Evolutionary conservation across 129 eudicot species (phyloP).

Genomic region (Flaveria linearis): DNA sequence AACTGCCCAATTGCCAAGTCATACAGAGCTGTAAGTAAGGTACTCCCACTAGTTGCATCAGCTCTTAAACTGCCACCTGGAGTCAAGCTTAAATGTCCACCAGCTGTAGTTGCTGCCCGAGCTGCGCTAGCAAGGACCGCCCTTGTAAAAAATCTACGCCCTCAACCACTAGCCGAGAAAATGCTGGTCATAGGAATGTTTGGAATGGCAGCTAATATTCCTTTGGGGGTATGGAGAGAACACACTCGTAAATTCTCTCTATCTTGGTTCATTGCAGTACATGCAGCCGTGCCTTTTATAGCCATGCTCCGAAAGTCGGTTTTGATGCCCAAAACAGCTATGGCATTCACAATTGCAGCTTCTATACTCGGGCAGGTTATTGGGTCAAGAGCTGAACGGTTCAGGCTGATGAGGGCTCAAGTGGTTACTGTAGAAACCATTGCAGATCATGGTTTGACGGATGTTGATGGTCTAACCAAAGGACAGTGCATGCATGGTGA

Average conservation of each 20-base stretch:
- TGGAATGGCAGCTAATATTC: slow-evolving; percentile 80
- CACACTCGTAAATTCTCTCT: slow-evolving; percentile 70
- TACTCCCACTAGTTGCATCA: slow-evolving; percentile 68
- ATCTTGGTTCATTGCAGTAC: slow-evolving; percentile 79
- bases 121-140: slow-evolving; percentile 81
- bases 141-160: slow-evolving; percentile 66
- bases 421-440: slow-evolving; percentile 23
- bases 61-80: slow-evolving; percentile 76
- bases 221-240: slow-evolving; percentile 82
- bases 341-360: slow-evolving; percentile 80
- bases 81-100: slow-evolving; percentile 67
- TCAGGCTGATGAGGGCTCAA: slow-evolving; percentile 53
- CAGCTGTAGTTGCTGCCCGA: slow-evolving; percentile 78
- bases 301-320: slow-evolving; percentile 83
- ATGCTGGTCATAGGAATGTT: slow-evolving; percentile 63
- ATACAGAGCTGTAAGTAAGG: slow-evolving; percentile 65
- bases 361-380: slow-evolving; percentile 73
- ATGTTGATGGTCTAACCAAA: slow-evolving; percentile 22
- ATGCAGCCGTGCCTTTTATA: slow-evolving; percentile 83
- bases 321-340: slow-evolving; percentile 75
- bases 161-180: slow-evolving; percentile 73
- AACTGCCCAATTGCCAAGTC: slow-evolving; percentile 91
- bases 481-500: slow-evolving; percentile 36
- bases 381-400: slow-evolving; percentile 66
- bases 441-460: slow-evolving; percentile 22